Conservation (phyloP, 768 basidiomycete genomes). For the Mycena filopes region DNA sequence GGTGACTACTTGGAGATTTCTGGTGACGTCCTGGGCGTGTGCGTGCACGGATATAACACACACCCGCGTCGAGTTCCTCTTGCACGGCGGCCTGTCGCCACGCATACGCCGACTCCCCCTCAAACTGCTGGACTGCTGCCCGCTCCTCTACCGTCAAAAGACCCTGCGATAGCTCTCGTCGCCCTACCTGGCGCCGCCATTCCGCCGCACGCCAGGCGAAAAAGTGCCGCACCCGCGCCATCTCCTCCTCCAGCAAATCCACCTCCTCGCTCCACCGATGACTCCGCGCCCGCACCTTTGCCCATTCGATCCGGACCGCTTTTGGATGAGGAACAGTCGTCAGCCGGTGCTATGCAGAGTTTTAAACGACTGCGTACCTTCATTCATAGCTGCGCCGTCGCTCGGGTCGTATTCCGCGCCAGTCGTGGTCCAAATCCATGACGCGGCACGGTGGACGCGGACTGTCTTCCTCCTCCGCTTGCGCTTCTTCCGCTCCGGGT, state of each 20-base stretch:
- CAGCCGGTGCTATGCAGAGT: background rate
- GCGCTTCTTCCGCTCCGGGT: background rate
- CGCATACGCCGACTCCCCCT: no score
- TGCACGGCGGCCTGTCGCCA: no score
- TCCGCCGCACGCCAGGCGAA: background rate
- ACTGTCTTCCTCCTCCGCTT: background rate
- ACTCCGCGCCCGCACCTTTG: background rate
- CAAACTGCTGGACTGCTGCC: no score
- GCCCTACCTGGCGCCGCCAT: background rate
- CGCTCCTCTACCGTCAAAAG: no score
- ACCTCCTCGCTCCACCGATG: background rate
- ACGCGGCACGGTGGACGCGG: background rate
- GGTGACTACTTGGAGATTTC: no score
- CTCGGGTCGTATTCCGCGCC: background rate
- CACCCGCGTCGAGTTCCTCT: no score
- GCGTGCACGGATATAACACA: no score
- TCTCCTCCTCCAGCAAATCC: background rate
- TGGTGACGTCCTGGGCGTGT: no score
- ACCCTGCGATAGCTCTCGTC: background rate
- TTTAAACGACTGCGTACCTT: background rate
- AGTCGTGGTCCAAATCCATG: constrained; percentile 1
- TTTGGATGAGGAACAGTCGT: no score
- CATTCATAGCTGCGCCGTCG: background rate
- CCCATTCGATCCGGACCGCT: background rate
- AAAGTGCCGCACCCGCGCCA: background rate